Base-by-base conservation (phyloP, 768 basidiomycete genomes). In the Rhizopogon vulgaris region DNA sequence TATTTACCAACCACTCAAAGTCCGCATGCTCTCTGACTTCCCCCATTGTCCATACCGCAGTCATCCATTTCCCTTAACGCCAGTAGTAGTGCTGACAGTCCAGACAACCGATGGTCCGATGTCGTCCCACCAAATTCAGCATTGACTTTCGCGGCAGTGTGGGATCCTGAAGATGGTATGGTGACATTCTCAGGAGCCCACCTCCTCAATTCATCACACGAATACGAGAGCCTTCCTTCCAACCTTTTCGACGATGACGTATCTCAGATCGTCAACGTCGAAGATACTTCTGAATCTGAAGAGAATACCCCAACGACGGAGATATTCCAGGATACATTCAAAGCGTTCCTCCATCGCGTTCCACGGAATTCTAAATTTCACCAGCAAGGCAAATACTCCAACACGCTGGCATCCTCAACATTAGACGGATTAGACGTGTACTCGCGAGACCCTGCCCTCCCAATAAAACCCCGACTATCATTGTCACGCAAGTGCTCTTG, bases 101-200 rank as follows among this genome's bases (percentile, higher is more conserved):
- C 52, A n/a, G 55, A 62, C 39, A 63, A 59, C 45, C 74, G 78
- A 34, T 83, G 80, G 82, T 82, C 81, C 12, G 76, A 81, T 27
- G 65, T 82, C 41, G 69, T 80, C 6, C 79, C 80, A 15, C 79
- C 82, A 4, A 75, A 78, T 49, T 68, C 77, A 25, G 80, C 74
- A 2, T 67, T 83, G 54, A 79, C 75, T 2, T 84, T 84, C 57
- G 82, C 78, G 4, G 79, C 80, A 6, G 62, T 83, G 30, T 84
- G 78, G 77, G 80, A 82, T 53, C 76, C 77, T 2, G 74, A 76
- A 1, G 76, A 80, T 6, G 82, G 79, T 32, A 72, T 82, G 56
- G 71, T 83, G 53, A 74, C 76, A 30, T 83, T 84, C 60, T 80
- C 80, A 1, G 77, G 75, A 25, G 72, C 77, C 25, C 64, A 70